Base-by-base conservation (phyloP, 148 eudicot genomes). In the Chenopodium suecicum region DNA sequence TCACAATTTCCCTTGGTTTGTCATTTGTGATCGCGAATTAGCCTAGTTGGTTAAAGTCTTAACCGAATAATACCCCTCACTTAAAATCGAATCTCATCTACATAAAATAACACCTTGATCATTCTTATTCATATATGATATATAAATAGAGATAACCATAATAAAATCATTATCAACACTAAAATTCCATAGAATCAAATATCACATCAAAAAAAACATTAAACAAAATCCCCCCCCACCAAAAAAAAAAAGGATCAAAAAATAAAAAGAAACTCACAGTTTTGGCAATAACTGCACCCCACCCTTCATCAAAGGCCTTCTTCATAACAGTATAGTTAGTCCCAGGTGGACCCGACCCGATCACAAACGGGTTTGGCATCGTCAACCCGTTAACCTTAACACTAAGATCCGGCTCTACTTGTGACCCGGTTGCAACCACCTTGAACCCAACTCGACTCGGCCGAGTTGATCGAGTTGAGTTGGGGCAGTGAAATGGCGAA, bases 271-370 rank as follows among this genome's bases (percentile, higher is more conserved):
- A 34, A 27, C 88, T 77, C 83, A 96, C 99, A 78, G 98, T 96
- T 85, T 96, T 94, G 79, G 99, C 97, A 80, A 95, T 96, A 74
- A 96, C 99, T 76, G 91, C 99, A 54, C 99, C 99, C 99, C 98
- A 96, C 0, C 99, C 98, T 87, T 94, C 99, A 88, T 96, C 97
- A 78, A 96, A 94, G 27, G 99, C 99, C 77, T 87, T 90, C 79
- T 94, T 96, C 99, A 96, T 96, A 8, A 96, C 99, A 17, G 92
- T 92, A 72, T 94, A 94, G 82, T 96, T 96, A 50, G 99, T 96
- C 20, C 98, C 98, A 8, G 99, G 99, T n/a, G 99, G 99, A 52
- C 99, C 99, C 88, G 99, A 96, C 85, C 98, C 99, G 87, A 96
- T 94, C 32, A 96, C 99, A 84, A 96, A 96, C 48, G 99, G 99